phyloP scores from a whole-genome alignment of 2,329 filamentous ascomycete genomes.

The Cytospora piceae region DNA sequence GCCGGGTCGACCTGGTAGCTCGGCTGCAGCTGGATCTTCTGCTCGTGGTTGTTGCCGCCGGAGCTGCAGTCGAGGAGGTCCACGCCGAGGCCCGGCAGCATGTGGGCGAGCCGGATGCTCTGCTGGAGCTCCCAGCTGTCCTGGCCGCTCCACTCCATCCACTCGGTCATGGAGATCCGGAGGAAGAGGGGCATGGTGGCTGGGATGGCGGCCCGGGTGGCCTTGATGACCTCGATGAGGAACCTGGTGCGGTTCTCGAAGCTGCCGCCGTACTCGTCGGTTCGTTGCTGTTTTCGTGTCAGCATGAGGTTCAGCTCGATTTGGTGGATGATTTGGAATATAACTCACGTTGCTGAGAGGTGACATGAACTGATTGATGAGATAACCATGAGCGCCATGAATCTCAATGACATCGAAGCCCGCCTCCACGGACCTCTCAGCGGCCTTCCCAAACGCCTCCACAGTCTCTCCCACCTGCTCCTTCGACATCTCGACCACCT shows the following conservation, averaged over 20 bases:
- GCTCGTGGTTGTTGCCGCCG: constrained; percentile 68
- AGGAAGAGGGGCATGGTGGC: constrained; percentile 59
- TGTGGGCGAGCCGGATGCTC: constrained; percentile 66
- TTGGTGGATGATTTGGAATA: too few relatives aligned
- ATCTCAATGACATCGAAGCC: constrained; percentile 79
- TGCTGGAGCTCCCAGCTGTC: constrained; percentile 71
- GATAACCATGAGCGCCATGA: constrained; percentile 67
- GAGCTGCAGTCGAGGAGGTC: constrained; percentile 84
- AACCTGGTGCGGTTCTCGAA: constrained; percentile 70
- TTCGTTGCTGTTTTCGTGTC: constrained; percentile 49
- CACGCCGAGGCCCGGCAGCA: constrained; percentile 73
- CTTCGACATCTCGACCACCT: constrained; percentile 69
- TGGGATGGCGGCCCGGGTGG: constrained; percentile 57
- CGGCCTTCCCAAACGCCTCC: constrained; percentile 61
- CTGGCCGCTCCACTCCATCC: constrained; percentile 55
- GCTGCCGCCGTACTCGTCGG: constrained; percentile 67
- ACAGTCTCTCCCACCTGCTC: constrained; percentile 71
- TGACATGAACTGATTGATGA: constrained; percentile 68
- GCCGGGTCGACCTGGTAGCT: constrained; percentile 78
- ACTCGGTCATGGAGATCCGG: constrained; percentile 65
- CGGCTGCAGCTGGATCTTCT: constrained; percentile 64
- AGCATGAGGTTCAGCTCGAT: background rate
- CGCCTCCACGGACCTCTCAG: constrained; percentile 64
- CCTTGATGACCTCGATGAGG: constrained; percentile 56
- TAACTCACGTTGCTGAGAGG: constrained; percentile 56